Conservation (phyloP, 192 early-diverging fungal genomes). For the Phycomyces nitens region DNA sequence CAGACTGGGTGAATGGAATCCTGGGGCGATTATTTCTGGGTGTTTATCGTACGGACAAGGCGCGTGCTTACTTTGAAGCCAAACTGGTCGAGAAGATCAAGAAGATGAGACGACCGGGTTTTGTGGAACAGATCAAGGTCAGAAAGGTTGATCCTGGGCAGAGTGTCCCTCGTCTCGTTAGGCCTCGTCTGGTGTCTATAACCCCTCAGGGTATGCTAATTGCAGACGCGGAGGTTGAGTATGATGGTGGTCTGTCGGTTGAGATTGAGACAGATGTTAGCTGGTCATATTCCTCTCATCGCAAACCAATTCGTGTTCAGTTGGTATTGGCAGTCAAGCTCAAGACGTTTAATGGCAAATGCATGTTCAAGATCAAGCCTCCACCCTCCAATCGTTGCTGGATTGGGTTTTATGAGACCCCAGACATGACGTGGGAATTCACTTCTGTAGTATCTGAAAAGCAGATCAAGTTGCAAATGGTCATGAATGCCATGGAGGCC, state of each 20-base stretch:
- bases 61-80: background rate
- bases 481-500: constrained; percentile 84
- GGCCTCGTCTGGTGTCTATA: constrained; percentile 68
- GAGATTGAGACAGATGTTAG: constrained; percentile 70
- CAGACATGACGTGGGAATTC: constrained; percentile 67
- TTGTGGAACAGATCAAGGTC: constrained; percentile 79
- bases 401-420: constrained; percentile 81
- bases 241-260: constrained; percentile 52
- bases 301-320: constrained; percentile 66
- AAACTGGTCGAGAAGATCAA: constrained; percentile 62
- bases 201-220: constrained; percentile 69
- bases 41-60: constrained; percentile 56
- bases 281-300: constrained; percentile 51
- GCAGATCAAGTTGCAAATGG: constrained; percentile 69
- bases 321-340: constrained; percentile 76
- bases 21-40: constrained; percentile 79
- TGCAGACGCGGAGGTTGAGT: constrained; percentile 73
- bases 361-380: constrained; percentile 74
- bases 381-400: constrained; percentile 81
- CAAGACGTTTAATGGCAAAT: constrained; percentile 65
- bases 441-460: constrained; percentile 82
- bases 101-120: constrained; percentile 58
- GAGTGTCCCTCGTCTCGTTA: constrained; percentile 72
- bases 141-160: constrained; percentile 74
- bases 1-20: constrained; percentile 84